phyloP scores from a whole-genome alignment of 768 basidiomycete genomes.

The Hygrocybe punicea region DNA sequence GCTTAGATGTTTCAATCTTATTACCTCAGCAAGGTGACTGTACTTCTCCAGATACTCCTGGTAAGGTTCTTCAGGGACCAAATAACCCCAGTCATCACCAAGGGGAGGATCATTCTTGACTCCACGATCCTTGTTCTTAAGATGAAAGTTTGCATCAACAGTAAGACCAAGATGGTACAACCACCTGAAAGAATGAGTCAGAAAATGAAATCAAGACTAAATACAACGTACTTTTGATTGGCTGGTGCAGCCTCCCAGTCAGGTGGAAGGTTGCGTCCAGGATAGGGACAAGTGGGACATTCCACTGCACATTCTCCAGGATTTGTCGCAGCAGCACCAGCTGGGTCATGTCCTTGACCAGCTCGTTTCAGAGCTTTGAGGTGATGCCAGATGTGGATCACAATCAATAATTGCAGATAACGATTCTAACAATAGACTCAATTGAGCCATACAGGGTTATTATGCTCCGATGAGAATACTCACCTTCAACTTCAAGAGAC shows the following conservation, averaged over 20 bases:
- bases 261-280: constrained; percentile 16
- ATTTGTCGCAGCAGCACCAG: constrained; percentile 3
- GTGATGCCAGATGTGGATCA: background rate
- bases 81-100: constrained; percentile 20
- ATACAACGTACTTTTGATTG: background rate
- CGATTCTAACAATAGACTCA: background rate
- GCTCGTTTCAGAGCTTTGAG: constrained; percentile 16
- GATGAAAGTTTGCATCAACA: constrained; percentile 35
- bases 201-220: background rate
- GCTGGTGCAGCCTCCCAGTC: constrained; percentile 13
- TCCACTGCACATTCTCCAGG: constrained; percentile 18
- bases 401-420: background rate
- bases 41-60: constrained; percentile 2
- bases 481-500: background rate
- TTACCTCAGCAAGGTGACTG: constrained; percentile 12
- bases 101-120: constrained; percentile 20
- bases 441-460: background rate
- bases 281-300: constrained; percentile 28
- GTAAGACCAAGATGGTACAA: constrained; percentile 26
- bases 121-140: constrained; percentile 23
- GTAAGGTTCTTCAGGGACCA: constrained; percentile 13
- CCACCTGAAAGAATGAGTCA: constrained; percentile 21
- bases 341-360: constrained; percentile 17
- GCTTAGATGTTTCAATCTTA: background rate
- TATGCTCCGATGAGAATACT: background rate